Percentiles rank a stretch among this genome's conserved stretches.
These are phyloP conservation scores for Fusarium tupiense DNA, from an alignment of 2,329 filamentous ascomycete genomes.

Conservation along the genomic window DNA sequence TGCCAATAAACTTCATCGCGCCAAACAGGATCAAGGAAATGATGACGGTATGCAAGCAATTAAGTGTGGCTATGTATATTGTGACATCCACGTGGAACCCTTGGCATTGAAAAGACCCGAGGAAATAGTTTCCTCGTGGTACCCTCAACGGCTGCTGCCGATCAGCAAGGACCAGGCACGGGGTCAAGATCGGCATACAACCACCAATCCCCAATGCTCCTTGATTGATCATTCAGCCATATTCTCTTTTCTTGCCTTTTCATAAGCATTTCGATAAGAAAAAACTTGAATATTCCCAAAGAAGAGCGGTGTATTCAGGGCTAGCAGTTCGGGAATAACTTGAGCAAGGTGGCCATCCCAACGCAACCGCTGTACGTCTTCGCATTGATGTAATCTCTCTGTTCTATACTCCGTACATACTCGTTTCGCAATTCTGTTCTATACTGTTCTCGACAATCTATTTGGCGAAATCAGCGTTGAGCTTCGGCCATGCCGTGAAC, in stretches of 20 bases:
- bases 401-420: no score
- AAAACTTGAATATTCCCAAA: no score
- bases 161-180: not conserved
- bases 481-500: not conserved
- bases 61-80: not conserved
- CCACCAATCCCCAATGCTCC: not conserved
- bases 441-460: no score
- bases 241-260: not conserved
- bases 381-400: no score
- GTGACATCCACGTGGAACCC: not conserved
- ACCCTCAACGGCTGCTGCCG: not conserved
- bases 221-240: rapidly evolving
- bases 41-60: not conserved
- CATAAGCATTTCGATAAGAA: rapidly evolving
- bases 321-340: not conserved
- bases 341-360: not conserved
- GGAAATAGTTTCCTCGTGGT: not conserved
- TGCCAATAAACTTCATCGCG: not conserved
- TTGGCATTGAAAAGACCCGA: not conserved
- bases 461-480: not conserved
- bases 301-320: not conserved
- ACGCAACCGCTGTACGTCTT: no score
- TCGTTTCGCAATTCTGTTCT: rapidly evolving
- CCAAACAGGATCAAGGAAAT: not conserved
- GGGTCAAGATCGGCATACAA: not conserved